Percentiles rank a stretch among this genome's conserved stretches.
phyloP scores from a whole-genome alignment of 2,329 filamentous ascomycete species.

The Ceratocystis alfenasii region DNA sequence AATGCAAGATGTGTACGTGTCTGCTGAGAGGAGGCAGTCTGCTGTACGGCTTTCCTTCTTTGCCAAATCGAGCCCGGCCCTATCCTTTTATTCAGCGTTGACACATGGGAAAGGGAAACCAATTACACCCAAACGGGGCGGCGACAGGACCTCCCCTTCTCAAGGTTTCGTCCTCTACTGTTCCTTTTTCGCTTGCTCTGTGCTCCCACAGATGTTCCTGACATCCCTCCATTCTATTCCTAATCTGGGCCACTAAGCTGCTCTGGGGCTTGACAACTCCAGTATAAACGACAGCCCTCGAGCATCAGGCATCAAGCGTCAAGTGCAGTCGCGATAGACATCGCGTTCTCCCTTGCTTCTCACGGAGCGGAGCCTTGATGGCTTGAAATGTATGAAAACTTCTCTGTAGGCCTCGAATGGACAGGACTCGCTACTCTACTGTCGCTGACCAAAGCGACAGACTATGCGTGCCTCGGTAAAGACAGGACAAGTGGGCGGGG shows the following conservation, averaged over 20 bases:
- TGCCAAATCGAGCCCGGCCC: background rate
- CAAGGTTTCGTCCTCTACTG: background rate
- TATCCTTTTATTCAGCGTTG: background rate
- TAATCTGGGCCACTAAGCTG: conserved; percentile 13
- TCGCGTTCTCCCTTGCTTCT: background rate
- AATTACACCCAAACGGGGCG: background rate
- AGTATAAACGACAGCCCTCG: background rate
- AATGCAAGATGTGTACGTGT: no score
- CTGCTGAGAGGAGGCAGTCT: background rate
- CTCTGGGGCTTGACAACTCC: conserved; percentile 1
- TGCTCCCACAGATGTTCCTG: conserved; percentile 11
- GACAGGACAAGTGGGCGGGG: no score
- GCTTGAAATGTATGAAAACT: background rate
- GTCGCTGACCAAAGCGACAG: no score
- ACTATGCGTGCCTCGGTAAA: no score
- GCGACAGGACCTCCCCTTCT: background rate
- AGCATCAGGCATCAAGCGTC: background rate
- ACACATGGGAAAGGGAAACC: background rate
- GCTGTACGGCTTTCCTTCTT: background rate
- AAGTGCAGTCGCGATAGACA: background rate
- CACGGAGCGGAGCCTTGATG: background rate
- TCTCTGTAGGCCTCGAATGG: background rate
- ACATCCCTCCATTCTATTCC: conserved; percentile 17
- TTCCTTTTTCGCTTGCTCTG: conserved; percentile 11
- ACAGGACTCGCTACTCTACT: background rate